Evolutionary conservation across 2,329 filamentous ascomycete genomes (phyloP), one percentile per base, ranked within the genome.

Genomic region (Neonectria ditissima): DNA sequence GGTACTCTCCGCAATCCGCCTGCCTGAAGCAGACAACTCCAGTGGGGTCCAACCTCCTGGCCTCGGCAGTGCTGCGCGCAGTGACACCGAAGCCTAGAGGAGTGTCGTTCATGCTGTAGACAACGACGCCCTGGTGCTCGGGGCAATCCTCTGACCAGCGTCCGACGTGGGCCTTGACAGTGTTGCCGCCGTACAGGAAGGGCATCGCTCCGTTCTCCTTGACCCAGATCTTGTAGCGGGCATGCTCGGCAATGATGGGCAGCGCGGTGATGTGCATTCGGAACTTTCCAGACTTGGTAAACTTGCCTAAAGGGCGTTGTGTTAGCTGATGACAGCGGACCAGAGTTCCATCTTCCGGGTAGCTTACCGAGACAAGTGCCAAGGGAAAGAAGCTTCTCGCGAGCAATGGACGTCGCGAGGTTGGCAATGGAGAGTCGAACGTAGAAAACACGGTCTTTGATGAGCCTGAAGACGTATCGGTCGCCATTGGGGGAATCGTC

Each of bases 151-250:
- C 94, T 43, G 89, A 92, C 90, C 92, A 95, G 65, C 94, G 83
- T 20, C 93, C 93, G 18, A 96, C 87, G 74, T 87, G 84, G 9
- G 84, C 84, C 77, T 87, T 87, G 71, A 97, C 88, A 55, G 97
- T 86, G 79, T 98, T 94, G 61, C 93, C 92, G 56, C 96, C 96
- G 80, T 98, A 99, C 50, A 99, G 82, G 79, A 97, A 98, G 1
- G 96, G 95, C 94, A 97, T 97, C 75, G 97, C 94, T 70, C 96
- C 96, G 80, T 98, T 98, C 63, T 90, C 87, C 81, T 97, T 97
- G 71, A 99, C 91, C 94, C 94, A 98, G 72, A 98, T 90, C 88
- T 98, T 98, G 82, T 97, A 97, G 63, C 96, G 86, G 47, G 95
- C 95, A 79, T 97, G 93, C 69, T 93, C 91, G 61, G 94, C 92